Conservation (phyloP, 2,329 filamentous ascomycete species). For the Verticillium tricorpus region DNA sequence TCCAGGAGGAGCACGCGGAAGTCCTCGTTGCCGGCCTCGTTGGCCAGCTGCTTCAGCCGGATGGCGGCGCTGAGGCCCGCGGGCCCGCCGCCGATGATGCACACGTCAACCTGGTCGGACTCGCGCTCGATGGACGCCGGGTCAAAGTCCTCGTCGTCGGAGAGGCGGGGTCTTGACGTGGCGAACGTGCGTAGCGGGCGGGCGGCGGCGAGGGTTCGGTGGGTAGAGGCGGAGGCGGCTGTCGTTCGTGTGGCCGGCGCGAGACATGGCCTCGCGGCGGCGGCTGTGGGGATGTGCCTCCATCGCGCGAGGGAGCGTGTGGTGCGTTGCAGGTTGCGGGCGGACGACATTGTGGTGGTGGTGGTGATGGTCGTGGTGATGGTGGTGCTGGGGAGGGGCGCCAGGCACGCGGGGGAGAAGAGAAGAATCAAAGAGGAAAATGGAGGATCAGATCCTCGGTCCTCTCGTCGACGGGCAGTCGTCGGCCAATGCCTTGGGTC, state of each 20-base stretch:
- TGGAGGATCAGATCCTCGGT: not conserved
- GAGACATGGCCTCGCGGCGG: slow-evolving; percentile 5
- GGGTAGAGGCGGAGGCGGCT: not conserved
- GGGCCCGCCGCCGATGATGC: slow-evolving; percentile 91
- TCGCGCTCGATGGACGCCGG: slow-evolving; percentile 73
- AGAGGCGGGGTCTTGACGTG: slow-evolving; percentile 3
- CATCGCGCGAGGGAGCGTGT: slow-evolving; percentile 24
- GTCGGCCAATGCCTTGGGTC: not conserved
- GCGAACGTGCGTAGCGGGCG: slow-evolving; percentile 9
- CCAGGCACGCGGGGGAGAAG: not conserved
- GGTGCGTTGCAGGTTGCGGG: slow-evolving; percentile 33
- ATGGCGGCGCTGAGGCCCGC: slow-evolving; percentile 91
- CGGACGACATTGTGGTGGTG: slow-evolving; percentile 29
- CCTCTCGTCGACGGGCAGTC: not conserved
- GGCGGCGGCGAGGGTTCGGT: not conserved
- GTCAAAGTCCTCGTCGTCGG: slow-evolving; percentile 55
- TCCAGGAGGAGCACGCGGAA: slow-evolving; percentile 91
- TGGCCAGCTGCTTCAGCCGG: slow-evolving; percentile 90
- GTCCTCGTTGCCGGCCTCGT: slow-evolving; percentile 90
- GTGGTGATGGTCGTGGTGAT: slow-evolving; percentile 17
- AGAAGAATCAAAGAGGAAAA: slow-evolving; percentile 18
- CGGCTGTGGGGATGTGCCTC: slow-evolving; percentile 16
- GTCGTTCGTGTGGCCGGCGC: slow-evolving; percentile 5
- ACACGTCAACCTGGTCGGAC: slow-evolving; percentile 90
- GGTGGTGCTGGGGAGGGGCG: not conserved